Evolutionary conservation across 345 rosid species (phyloP), one percentile per base, ranked within the genome.

Genomic region (Schrenkiella parvula): DNA sequence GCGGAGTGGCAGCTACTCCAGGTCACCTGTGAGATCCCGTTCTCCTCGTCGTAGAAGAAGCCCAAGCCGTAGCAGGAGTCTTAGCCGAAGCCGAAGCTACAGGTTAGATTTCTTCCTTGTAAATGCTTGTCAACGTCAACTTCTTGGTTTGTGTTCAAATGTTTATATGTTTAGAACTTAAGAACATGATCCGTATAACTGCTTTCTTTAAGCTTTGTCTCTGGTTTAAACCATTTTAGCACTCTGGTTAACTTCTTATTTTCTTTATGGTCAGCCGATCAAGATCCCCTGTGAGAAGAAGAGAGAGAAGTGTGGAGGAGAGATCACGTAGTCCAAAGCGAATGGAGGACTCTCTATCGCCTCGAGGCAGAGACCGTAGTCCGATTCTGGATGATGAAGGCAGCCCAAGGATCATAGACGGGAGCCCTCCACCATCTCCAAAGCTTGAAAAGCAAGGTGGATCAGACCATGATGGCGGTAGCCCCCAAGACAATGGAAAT

Each of bases 11-110:
- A 85, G 88, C 68, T 88, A 85, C 74, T 90, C 95, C 1, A 82
- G 85, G 15, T 93, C 98, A 34, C 96, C 96, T 28, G 72, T 78
- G 25, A 78, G 84, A 73, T 76, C 80, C 3, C 72, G 74, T 7
- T 80, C 88, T 70, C 93, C 93, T 68, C 86, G 87, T 46, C 91
- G 84, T 60, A 88, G 93, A 63, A 87, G 98, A 73, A 90, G 96
- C 78, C 85, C 62, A 70, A 76, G 66, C 80, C 96, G 87, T 39
- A 88, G 98, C 79, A 95, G 88, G 38, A 88, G 98, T 70, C 92
- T 85, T 80, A 88, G 93, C 80, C 68, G 88, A n/a, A 87, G 88
- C 57, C 89, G 83, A 18, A 93, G 98, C 80, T 87, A 89, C 84
- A 84, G 89, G 89, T 89, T 64, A 23, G 68, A 21, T 1, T 35